A percentile compares a stretch with the other conserved stretches of the same genome.
Conservation (phyloP, 225 moss, liverwort and hornwort species). For the Straminergon stramineum region DNA sequence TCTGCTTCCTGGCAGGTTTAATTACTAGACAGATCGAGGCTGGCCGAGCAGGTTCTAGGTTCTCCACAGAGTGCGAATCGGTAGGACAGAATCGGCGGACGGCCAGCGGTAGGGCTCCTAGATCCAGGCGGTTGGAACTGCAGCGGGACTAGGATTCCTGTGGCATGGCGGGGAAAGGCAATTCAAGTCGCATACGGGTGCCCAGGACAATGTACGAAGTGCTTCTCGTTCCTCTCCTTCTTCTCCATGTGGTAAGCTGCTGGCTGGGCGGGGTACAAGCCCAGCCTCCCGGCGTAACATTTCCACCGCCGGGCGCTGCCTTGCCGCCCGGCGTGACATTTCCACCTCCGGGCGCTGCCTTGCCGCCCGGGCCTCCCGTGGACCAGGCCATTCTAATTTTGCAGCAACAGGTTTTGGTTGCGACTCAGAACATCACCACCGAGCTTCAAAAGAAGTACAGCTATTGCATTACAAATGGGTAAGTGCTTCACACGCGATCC, state of each 20-base stretch:
- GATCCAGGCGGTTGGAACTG: neutral
- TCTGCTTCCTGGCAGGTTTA: neutral
- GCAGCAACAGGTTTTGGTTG: neutral
- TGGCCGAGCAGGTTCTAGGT: neutral
- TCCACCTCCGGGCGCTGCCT: neutral
- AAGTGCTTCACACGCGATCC: neutral
- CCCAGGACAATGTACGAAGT: neutral
- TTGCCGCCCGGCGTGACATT: neutral
- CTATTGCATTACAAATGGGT: slow-evolving; percentile 34
- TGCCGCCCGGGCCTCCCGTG: slow-evolving; percentile 1
- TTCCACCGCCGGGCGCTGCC: neutral
- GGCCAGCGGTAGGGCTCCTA: neutral
- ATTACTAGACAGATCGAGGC: neutral
- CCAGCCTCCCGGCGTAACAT: neutral
- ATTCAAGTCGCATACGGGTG: neutral
- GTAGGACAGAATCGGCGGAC: neutral
- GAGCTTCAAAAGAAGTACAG: neutral
- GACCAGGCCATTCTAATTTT: neutral
- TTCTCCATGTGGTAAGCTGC: neutral
- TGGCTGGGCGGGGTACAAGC: neutral
- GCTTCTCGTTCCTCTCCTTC: neutral
- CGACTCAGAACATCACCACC: slow-evolving; percentile 10
- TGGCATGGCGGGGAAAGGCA: neutral
- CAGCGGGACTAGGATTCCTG: neutral
- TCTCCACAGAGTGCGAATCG: neutral